A percentile compares a stretch with the other conserved stretches of the same genome.
phyloP scores from a whole-genome alignment of 805 yeast species.

The Hyphopichia homilentoma region DNA sequence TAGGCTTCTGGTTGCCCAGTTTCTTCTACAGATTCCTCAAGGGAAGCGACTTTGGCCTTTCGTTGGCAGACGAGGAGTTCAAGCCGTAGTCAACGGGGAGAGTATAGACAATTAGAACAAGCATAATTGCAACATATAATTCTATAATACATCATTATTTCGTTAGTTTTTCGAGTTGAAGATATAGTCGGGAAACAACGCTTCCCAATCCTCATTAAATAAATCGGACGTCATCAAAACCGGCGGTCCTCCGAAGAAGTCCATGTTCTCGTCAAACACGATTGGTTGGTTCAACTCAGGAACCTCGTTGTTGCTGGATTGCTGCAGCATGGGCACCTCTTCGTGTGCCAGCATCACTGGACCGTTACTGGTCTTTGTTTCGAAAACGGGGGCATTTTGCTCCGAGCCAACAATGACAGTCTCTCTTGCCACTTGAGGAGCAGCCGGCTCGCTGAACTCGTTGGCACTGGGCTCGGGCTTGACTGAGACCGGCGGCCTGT shows the following conservation, averaged over 20 bases:
- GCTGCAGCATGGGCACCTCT: neutral
- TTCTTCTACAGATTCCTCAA: slow-evolving; percentile 25
- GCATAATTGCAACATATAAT: too few species aligned
- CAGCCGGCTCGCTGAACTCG: neutral
- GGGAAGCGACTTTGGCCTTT: slow-evolving; percentile 23
- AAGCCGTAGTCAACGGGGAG: too few species aligned
- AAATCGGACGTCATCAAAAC: slow-evolving; percentile 50
- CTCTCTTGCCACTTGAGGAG: too few species aligned
- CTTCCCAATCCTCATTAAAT: slow-evolving; percentile 47
- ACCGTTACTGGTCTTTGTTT: neutral
- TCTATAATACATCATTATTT: too few species aligned
- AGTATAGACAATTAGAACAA: too few species aligned
- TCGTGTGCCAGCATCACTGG: neutral
- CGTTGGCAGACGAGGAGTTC: neutral
- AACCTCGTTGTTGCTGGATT: neutral
- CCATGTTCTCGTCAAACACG: slow-evolving; percentile 22
- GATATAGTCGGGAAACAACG: slow-evolving; percentile 40
- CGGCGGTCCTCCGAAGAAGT: slow-evolving; percentile 50
- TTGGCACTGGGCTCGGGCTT: neutral
- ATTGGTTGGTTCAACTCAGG: slow-evolving; percentile 1
- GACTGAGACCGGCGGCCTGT: too few species aligned
- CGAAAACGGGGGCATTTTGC: neutral
- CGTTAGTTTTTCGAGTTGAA: slow-evolving; percentile 21
- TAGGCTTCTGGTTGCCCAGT: slow-evolving; percentile 25
- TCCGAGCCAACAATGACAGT: neutral